Percentiles rank a stretch among this genome's conserved stretches.
Evolutionary conservation across 2,329 filamentous ascomycete genomes (phyloP).

Genomic region (Pseudocercospora pini-densiflorae): DNA sequence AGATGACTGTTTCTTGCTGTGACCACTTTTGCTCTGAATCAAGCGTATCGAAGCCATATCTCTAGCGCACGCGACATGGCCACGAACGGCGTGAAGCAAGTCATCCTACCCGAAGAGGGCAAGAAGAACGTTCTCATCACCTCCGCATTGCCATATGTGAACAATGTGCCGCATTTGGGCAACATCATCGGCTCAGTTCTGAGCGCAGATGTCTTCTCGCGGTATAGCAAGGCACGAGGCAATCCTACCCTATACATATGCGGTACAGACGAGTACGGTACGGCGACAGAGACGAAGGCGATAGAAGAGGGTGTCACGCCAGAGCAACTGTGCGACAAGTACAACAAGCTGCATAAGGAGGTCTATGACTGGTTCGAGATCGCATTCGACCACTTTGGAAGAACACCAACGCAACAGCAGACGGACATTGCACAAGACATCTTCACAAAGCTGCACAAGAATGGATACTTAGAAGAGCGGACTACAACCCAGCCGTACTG

Average conservation of each 20-base stretch:
- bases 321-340: conserved; percentile 86
- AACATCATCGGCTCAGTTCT: conserved; percentile 88
- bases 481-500: conserved; percentile 91
- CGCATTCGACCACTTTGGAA: conserved; percentile 91
- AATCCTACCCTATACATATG: conserved; percentile 84
- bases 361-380: conserved; percentile 98
- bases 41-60: neutral
- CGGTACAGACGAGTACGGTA: conserved; percentile 93
- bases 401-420: conserved; percentile 86
- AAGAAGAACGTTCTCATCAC: conserved; percentile 90
- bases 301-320: conserved; percentile 85
- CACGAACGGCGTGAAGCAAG: conserved; percentile 19
- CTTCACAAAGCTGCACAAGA: conserved; percentile 84
- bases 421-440: conserved; percentile 93
- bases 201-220: conserved; percentile 77
- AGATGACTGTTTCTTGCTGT: neutral
- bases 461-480: conserved; percentile 85
- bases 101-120: conserved; percentile 54
- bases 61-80: conserved; percentile 17
- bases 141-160: conserved; percentile 86
- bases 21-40: neutral
- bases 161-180: conserved; percentile 77
- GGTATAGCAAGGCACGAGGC: conserved; percentile 79
- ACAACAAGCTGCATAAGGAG: conserved; percentile 84
- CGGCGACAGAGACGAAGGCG: conserved; percentile 93